Base-by-base conservation (phyloP, 1,284 basidiomycete species). In the Ustilago crameri region DNA sequence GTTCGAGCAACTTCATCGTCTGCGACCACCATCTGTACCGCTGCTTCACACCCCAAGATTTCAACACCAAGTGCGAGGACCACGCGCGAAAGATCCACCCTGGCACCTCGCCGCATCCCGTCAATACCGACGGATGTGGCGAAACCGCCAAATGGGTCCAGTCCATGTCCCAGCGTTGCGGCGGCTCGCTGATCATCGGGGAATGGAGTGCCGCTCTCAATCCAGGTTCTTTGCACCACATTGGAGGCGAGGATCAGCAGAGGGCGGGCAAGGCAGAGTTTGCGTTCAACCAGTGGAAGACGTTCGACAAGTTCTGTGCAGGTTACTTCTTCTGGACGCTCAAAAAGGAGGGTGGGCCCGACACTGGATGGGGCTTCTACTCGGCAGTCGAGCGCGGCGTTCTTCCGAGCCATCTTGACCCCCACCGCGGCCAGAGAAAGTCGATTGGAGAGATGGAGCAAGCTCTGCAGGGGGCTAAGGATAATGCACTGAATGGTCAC, bases 241-340 rank as follows among this genome's bases (percentile, higher is more conserved):
- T 67, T 10, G 54, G 67, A 26, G 34, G 84, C 84, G 7, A 85
- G 84, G 42, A 80, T 82, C 24, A 75, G 87, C 75, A 85, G 84
- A 17, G 83, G 87, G 76, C 81, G 85, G 68, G 84, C 85, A 74
- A 85, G 87, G 83, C 78, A 86, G 78, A 83, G 86, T 80, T 83
- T 86, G 66, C 83, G 86, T 52, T 85, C 17, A 89, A 91, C 10
- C 89, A 95, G 83, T 84, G 93, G 53, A 87, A 86, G 44, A 69
- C 91, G 34, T 93, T 88, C 69, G 90, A 93, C 68, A 82, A 84
- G 53, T 81, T 85, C 34, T 90, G 90, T 58, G 89, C 88, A 0
- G 93, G 93, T 3, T 91, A 88, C 87, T 94, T 89, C 85, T 94
- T 91, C 84, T 95, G 93, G 93, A 93, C 91, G 40, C 91, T 89